Evolutionary conservation across 768 basidiomycete species (phyloP).

Genomic region (Gelatoporia subvermispora): DNA sequence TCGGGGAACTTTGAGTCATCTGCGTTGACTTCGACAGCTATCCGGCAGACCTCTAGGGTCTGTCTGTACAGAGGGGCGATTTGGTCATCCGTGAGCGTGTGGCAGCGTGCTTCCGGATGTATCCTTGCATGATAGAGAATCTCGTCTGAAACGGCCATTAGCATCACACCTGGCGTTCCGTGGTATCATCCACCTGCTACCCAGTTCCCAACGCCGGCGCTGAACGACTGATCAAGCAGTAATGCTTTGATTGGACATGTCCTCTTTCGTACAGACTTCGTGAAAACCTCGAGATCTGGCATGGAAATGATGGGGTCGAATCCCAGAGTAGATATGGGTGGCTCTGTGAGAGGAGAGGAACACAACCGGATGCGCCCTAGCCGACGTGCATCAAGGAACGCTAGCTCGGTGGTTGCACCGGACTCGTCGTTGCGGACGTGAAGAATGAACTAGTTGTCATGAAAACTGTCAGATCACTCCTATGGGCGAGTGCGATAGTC

Average conservation of each 20-base stretch:
- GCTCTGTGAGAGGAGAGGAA: conserved; percentile 49
- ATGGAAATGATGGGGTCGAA: conserved; percentile 75
- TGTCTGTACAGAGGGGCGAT: conserved; percentile 47
- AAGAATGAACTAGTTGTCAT: conserved; percentile 52
- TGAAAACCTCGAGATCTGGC: conserved; percentile 53
- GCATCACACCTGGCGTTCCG: background rate
- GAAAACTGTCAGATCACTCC: background rate
- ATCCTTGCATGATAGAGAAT: conserved; percentile 69
- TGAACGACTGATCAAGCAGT: conserved; percentile 76
- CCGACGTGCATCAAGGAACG: conserved; percentile 69
- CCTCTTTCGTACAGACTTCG: conserved; percentile 42
- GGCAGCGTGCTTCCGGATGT: conserved; percentile 67
- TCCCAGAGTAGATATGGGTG: conserved; percentile 67
- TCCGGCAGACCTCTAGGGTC: conserved; percentile 49
- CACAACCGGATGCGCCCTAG: conserved; percentile 67
- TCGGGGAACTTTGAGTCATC: conserved; percentile 63
- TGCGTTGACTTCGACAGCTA: conserved; percentile 65
- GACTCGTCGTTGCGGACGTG: conserved; percentile 42
- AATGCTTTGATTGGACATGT: conserved; percentile 68
- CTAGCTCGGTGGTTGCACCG: conserved; percentile 44
- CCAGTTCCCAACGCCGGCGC: conserved; percentile 81
- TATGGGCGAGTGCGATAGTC: background rate
- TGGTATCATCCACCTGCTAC: conserved; percentile 51
- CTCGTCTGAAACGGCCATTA: conserved; percentile 41
- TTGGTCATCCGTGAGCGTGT: conserved; percentile 46